Evolutionary conservation across 371 early-diverging fungal species (phyloP), one percentile per base, ranked within the genome.

Genomic region (Circinella minor): DNA sequence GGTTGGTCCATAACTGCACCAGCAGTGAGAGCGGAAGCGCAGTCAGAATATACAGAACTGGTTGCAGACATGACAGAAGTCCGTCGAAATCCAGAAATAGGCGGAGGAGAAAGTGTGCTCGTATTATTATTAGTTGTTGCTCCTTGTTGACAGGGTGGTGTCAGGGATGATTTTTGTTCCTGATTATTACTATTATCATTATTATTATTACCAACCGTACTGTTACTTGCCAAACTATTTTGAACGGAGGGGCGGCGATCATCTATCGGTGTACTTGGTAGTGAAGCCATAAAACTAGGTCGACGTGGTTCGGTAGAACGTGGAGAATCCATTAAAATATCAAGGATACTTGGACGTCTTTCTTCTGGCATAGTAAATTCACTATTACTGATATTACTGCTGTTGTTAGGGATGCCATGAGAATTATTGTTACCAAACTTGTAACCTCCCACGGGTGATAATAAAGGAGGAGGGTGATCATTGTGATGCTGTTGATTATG

Each of bases 281-380:
- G 51, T 36, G 55, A 43, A 36, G 20, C 69, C 57, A 70, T 59
- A 39, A 57, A 36, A 37, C 73, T 71, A 36, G 82, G 74, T 7
- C 69, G 68, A 1, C 68, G 69, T 8, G 39, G 49, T 36, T 74
- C 74, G 18, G 59, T 65, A 5, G 66, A 55, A n/a, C 69, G 55
- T 4, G 74, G 76, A 27, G 76, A 68, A 59, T 81, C 83, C 83
- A 83, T 81, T 36, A 83, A 55, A 59, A 83, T 81, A 67, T 83
- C 83, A 10, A 83, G 67, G 18, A 83, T 83, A 51, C 83, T 83
- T 8, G 83, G 83, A 39, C 83, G 70, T 57, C 83, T 47, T 10
- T 74, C 71, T 34, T 64, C 71, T 11, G 38, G 60, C 18, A 68
- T 71, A 63, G 67, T 51, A 20, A 61, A 4, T 1, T 36, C 67